These are phyloP conservation scores for Phytophthora constricta DNA, from an alignment of 352 stramenopile genomes.

Conservation along the genomic window DNA sequence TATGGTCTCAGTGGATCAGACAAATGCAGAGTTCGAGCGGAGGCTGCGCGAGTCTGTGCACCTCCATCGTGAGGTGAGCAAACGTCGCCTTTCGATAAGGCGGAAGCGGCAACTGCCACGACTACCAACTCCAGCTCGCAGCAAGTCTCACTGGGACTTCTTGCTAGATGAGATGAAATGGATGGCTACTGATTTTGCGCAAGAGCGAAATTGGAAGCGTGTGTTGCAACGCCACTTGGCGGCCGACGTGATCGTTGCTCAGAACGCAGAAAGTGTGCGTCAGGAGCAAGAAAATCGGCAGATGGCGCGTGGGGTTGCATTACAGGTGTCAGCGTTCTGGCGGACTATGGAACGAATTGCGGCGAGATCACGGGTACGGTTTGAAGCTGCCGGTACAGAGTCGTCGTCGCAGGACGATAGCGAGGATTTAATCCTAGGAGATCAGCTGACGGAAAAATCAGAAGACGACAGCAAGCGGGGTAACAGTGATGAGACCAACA, in stretches of 20 bases:
- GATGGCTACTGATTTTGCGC: conserved; percentile 96
- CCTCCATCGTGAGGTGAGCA: conserved; percentile 50
- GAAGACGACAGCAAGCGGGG: conserved; percentile 33
- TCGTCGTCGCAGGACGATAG: conserved; percentile 16
- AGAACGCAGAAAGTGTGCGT: conserved; percentile 71
- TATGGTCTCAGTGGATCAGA: conserved; percentile 21
- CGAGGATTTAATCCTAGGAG: conserved; percentile 12
- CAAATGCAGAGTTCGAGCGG: conserved; percentile 56
- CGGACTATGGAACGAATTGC: conserved; percentile 86
- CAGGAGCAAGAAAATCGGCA: conserved; percentile 73
- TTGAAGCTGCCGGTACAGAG: conserved; percentile 51
- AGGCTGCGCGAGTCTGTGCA: conserved; percentile 58
- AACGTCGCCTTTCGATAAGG: conserved; percentile 45
- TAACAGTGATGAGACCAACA: conserved; percentile 27
- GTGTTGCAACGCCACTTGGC: conserved; percentile 70
- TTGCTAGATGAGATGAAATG: conserved; percentile 97
- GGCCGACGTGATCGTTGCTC: conserved; percentile 64
- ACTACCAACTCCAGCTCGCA: conserved; percentile 53
- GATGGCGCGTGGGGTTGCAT: conserved; percentile 65
- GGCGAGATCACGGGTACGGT: conserved; percentile 73
- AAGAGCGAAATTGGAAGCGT: conserved; percentile 97
- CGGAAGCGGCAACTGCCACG: conserved; percentile 79
- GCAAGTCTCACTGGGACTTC: conserved; percentile 92
- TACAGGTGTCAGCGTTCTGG: conserved; percentile 85
- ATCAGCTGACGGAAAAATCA: conserved; percentile 12